Evolutionary conservation across 768 basidiomycete genomes (phyloP).

Genomic region (Crucibulum laeve): DNA sequence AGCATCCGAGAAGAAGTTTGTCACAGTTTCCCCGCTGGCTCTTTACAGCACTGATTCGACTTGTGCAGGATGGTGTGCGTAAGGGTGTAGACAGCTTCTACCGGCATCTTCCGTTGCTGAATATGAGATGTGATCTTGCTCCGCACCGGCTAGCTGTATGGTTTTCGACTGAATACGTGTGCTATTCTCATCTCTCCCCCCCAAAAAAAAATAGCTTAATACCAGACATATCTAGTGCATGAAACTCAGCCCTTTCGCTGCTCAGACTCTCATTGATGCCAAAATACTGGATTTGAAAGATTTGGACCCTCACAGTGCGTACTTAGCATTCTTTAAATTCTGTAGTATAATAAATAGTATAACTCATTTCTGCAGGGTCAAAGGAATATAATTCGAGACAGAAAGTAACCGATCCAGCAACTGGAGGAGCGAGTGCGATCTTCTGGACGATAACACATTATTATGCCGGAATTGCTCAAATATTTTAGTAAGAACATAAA

Average conservation of each 20-base stretch:
- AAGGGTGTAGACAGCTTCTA: slow-evolving; percentile 54
- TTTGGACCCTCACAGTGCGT: slow-evolving; percentile 48
- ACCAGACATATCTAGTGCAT: slow-evolving; percentile 30
- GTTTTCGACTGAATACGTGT: too few relatives aligned
- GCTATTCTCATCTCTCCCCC: too few relatives aligned
- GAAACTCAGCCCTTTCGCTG: slow-evolving; percentile 50
- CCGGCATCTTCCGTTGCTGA: slow-evolving; percentile 51
- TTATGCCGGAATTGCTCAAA: slow-evolving; percentile 38
- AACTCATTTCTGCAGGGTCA: not conserved
- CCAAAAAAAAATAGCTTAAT: slow-evolving; percentile 23
- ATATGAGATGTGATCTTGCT: slow-evolving; percentile 62
- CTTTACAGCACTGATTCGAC: not conserved
- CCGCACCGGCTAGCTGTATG: slow-evolving; percentile 48
- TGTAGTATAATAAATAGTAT: too few relatives aligned
- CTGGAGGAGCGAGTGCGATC: slow-evolving; percentile 41
- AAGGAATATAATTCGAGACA: slow-evolving; percentile 10
- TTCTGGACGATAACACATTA: slow-evolving; percentile 45
- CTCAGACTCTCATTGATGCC: slow-evolving; percentile 42
- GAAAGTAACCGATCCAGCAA: slow-evolving; percentile 37
- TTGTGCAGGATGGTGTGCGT: slow-evolving; percentile 38
- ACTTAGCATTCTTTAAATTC: too few relatives aligned
- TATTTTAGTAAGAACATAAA: slow-evolving; percentile 33
- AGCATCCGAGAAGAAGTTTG: slow-evolving; percentile 46
- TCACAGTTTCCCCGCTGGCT: not conserved
- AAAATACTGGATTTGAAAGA: slow-evolving; percentile 35